Conservation (phyloP, 176 grass and related monocot species). For the Avena sativa region DNA sequence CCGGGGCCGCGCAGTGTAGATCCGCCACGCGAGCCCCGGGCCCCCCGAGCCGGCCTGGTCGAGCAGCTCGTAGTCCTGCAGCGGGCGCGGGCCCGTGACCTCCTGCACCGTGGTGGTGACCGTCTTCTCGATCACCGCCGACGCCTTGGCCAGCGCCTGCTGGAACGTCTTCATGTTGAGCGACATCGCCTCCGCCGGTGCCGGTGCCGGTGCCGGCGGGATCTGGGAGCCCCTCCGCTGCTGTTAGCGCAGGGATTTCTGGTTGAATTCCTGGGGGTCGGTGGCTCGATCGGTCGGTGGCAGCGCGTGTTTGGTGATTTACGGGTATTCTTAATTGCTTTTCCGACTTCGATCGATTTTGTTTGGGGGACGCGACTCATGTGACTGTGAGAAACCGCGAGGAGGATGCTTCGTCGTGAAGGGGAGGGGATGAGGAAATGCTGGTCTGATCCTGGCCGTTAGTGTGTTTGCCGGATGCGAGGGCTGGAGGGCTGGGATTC, state of each 20-base stretch:
- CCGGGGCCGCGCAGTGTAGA: constrained; percentile 78
- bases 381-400: constrained; percentile 19
- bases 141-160: constrained; percentile 95
- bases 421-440: background rate
- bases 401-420: constrained; percentile 35
- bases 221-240: constrained; percentile 51
- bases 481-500: constrained; percentile 13
- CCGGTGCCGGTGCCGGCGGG: constrained; percentile 41
- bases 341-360: background rate
- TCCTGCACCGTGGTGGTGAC: constrained; percentile 98
- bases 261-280: constrained; percentile 27
- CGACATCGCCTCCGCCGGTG: constrained; percentile 56
- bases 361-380: constrained; percentile 23
- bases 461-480: background rate
- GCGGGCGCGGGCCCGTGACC: constrained; percentile 96
- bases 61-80: constrained; percentile 98
- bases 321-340: constrained; percentile 19
- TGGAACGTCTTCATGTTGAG: constrained; percentile 94
- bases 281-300: constrained; percentile 50
- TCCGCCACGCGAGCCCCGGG: constrained; percentile 81
- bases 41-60: constrained; percentile 86
- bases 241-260: constrained; percentile 8
- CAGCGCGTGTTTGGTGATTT: constrained; percentile 47
- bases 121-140: constrained; percentile 97
- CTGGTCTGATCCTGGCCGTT: constrained; percentile 26